Evolutionary conservation across 2,329 filamentous ascomycete genomes (phyloP).

Genomic region (Fusarium stilboides): DNA sequence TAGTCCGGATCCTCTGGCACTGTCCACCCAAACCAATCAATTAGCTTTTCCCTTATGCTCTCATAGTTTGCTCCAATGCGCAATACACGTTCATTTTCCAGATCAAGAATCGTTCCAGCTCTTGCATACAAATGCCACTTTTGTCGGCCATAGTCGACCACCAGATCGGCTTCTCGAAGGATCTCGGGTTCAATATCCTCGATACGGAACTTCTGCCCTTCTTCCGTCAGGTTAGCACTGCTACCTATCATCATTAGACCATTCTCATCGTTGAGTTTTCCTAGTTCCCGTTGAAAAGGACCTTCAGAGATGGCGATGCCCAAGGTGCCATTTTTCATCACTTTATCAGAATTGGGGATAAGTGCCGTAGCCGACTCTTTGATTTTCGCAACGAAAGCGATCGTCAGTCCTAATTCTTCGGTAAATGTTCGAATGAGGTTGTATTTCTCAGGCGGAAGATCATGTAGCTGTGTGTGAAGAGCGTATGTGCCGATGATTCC

Average conservation of each 20-base stretch:
- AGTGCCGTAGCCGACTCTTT: fast-evolving
- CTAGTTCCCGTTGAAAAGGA: background rate
- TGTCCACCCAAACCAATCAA: background rate
- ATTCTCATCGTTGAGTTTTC: background rate
- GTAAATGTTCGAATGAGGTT: background rate
- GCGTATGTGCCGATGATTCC: background rate
- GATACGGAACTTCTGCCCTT: background rate
- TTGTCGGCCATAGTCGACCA: background rate
- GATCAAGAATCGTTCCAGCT: background rate
- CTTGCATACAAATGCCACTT: slow-evolving; percentile 8
- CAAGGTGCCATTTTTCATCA: background rate
- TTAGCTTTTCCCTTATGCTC: background rate
- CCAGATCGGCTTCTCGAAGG: background rate
- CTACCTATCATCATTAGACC: background rate
- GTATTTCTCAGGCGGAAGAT: background rate
- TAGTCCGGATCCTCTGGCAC: background rate
- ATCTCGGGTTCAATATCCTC: background rate
- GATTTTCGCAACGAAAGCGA: background rate
- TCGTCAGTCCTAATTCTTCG: background rate
- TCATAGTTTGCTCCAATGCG: background rate
- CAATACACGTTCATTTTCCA: background rate
- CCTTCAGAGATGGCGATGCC: background rate
- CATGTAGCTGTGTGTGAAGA: background rate
- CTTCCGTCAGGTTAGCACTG: background rate
- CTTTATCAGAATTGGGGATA: background rate